Evolutionary conservation across 1,284 basidiomycete genomes (phyloP), one percentile per base, ranked within the genome.

Genomic region (Heterobasidion occidentale): DNA sequence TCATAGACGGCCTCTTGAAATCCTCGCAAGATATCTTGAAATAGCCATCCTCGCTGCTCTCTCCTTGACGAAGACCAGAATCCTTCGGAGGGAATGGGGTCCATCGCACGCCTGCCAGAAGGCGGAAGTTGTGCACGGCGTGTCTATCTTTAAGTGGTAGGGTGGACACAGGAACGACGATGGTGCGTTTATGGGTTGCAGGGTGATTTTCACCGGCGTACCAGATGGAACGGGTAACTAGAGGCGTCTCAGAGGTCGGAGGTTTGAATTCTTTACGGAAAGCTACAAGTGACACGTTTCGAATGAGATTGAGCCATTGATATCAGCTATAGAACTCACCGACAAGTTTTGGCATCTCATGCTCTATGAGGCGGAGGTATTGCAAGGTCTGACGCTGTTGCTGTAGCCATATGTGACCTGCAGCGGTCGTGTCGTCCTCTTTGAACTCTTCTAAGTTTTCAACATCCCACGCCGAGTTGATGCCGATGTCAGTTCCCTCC

Each of bases 21-120:
- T 88, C 81, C 64, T 94, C 93, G 67, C 89, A 91, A 1, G 88
- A 80, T 58, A 95, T 90, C 72, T 92, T 93, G 67, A 95, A 76
- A 71, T 80, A 94, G 9, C 92, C 92, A 56, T 90, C 79, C 57
- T 76, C 78, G 63, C 79, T 81, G 44, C 70, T 70, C 38, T 72
- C 70, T 52, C 77, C 73, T 17, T 67, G 59, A 19, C 61, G 69
- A 68, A 73, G 72, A 60, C 90, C 90, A 36, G 82, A 76, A 61
- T 90, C 85, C 27, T 76, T 71, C 3, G 90, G 90, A 34, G 84
- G 80, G 33, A 82, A 78, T 5, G 82, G 83, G 14, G 85, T 81
- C 92, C 92, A 95, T 56, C 93, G 77, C 27, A 85, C 74, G 15
- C 92, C 93, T 19, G 92, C 90, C 27, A 95, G 76, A 1, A 95